Evolutionary conservation across 2,329 filamentous ascomycete genomes (phyloP).

Genomic region (Zasmidium cellare): DNA sequence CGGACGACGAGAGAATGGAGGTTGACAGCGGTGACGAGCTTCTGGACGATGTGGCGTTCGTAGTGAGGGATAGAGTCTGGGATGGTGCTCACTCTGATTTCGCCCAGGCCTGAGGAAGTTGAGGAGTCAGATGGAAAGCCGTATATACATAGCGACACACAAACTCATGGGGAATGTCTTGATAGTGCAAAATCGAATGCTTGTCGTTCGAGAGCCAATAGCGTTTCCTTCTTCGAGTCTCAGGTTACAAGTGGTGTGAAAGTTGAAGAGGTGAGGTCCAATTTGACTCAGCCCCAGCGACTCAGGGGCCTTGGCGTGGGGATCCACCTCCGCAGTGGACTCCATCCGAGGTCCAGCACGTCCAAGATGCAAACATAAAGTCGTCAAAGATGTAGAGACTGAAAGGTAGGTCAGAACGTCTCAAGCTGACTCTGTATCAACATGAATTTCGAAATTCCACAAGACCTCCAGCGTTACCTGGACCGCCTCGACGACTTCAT

Average conservation of each 20-base stretch:
- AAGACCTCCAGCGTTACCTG: conserved; percentile 39
- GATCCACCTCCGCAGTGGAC: not conserved
- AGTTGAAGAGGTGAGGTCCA: not conserved
- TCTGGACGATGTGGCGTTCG: conserved; percentile 2
- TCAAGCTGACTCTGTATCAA: not conserved
- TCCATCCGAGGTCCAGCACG: not conserved
- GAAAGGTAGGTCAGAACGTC: not conserved
- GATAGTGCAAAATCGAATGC: too few species aligned
- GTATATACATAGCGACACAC: too few species aligned
- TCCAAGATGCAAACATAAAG: not conserved
- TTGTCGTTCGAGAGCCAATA: not conserved
- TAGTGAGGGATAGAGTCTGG: conserved; percentile 7
- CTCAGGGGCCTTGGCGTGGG: not conserved
- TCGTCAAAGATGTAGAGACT: not conserved
- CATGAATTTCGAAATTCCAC: conserved; percentile 57
- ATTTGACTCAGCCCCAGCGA: not conserved
- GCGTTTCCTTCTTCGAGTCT: not conserved
- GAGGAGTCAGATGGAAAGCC: too few species aligned
- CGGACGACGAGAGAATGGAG: not conserved
- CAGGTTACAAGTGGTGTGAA: not conserved
- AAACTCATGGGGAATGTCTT: too few species aligned
- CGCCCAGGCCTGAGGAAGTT: conserved; percentile 1
- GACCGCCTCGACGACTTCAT: conserved; percentile 59
- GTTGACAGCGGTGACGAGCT: not conserved
- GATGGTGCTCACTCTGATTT: conserved; percentile 8